phyloP scores from a whole-genome alignment of 495 filamentous ascomycete species.

The Penicillium desertorum region DNA sequence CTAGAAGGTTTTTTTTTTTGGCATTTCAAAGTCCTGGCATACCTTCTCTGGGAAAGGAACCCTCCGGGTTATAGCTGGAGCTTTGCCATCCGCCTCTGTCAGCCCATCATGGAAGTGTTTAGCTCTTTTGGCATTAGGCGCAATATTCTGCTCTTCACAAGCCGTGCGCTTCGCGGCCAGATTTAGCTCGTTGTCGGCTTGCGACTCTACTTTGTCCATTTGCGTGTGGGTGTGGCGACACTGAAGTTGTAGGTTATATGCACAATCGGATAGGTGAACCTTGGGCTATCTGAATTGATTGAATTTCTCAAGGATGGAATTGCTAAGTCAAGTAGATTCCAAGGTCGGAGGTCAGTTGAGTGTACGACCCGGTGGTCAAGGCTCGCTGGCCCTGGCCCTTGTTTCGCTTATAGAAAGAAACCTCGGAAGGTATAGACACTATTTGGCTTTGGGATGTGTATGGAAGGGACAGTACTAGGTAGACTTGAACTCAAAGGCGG shows the following conservation, averaged over 20 bases:
- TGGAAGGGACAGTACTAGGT: too few relatives aligned
- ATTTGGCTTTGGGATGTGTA: not conserved
- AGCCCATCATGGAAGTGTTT: not conserved
- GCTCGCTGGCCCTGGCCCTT: not conserved
- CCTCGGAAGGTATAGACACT: not conserved
- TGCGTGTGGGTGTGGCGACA: not conserved
- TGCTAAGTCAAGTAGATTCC: not conserved
- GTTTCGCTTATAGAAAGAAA: not conserved
- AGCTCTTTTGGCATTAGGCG: not conserved
- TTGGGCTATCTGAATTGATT: too few relatives aligned
- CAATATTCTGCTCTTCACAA: not conserved
- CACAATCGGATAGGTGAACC: not conserved
- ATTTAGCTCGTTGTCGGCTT: not conserved
- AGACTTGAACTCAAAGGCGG: too few relatives aligned
- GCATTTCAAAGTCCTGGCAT: not conserved
- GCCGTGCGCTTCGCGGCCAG: not conserved
- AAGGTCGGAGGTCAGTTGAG: not conserved
- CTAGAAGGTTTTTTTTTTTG: not conserved
- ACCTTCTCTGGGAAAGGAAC: conserved; percentile 85
- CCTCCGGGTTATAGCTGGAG: not conserved
- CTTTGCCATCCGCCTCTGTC: not conserved
- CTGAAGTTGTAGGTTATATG: not conserved
- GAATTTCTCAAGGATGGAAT: not conserved
- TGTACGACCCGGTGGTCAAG: not conserved
- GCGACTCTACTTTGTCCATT: not conserved